Conservation (phyloP, 1,284 basidiomycete species). For the Fomitiporia mediterranea region DNA sequence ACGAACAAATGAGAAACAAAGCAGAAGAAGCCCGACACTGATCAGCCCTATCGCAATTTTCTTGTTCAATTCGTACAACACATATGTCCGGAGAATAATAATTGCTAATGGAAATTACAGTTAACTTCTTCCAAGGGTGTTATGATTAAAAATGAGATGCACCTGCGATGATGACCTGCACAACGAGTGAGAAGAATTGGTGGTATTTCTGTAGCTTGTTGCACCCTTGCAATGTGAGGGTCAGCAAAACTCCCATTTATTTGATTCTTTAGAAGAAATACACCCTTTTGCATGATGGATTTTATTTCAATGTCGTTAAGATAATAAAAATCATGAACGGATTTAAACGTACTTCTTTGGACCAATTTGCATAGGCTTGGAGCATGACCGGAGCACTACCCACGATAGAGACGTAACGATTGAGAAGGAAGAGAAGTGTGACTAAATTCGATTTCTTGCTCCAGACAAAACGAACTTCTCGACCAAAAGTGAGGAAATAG, state of each 20-base stretch:
- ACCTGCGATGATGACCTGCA: slow-evolving; percentile 18
- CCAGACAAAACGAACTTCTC: slow-evolving; percentile 19
- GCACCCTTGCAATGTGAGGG: too few species aligned
- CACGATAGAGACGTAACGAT: slow-evolving; percentile 16
- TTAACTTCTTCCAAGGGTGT: background rate
- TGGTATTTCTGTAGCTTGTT: slow-evolving; percentile 12
- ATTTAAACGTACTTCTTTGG: background rate
- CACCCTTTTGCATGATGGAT: too few species aligned
- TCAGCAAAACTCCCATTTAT: too few species aligned
- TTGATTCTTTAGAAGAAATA: too few species aligned
- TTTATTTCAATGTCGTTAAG: too few species aligned
- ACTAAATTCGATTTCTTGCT: slow-evolving; percentile 1
- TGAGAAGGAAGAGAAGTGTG: slow-evolving; percentile 16
- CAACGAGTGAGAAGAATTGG: slow-evolving; percentile 13
- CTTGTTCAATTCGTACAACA: slow-evolving; percentile 10
- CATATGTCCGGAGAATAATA: slow-evolving; percentile 20
- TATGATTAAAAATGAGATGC: background rate
- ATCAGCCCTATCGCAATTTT: too few species aligned
- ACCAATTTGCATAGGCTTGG: slow-evolving; percentile 1
- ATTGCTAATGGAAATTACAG: slow-evolving; percentile 1
- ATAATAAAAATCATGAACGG: background rate
- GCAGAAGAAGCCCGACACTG: too few species aligned
- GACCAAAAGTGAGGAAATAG: slow-evolving; percentile 14
- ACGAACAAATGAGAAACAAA: too few species aligned
- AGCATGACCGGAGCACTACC: slow-evolving; percentile 13